Base-by-base conservation (phyloP, 495 filamentous ascomycete genomes). In the Venustampulla echinocandica region DNA sequence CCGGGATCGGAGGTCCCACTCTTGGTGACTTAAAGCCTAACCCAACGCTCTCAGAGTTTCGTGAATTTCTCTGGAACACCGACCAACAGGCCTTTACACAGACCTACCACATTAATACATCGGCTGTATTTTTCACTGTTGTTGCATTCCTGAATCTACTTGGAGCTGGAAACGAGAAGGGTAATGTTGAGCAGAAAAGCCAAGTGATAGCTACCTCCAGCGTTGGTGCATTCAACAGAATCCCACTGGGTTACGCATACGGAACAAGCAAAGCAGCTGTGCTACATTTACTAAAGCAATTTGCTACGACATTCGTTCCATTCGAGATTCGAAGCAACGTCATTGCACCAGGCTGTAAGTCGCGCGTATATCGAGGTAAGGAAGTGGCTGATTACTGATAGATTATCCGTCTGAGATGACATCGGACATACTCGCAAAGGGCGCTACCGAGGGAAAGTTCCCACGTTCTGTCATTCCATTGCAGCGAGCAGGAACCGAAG, bases 361-460 rank as follows among this genome's bases (percentile, higher is more conserved):
- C 18, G 18, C 10, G 3, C 10, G 17, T 11, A 22, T 5, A n/a
- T 21, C 17, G 10, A 9, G 13, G 33, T 14, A 35, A 5, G 9
- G 10, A 40, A 40, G 18, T 40, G 10, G 7, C 20, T 20, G 11
- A 21, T 23, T 21, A 5, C 10, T 5, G n/a, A 23, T 40, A 78
- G 75, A 82, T 28, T 85, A 76, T 59, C 70, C 75, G 2, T 80
- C 75, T 24, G 80, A 84, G 37, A 80, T 85, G 75, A 68, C 81
- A 4, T 40, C 20, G 11, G 37, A 6, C 5, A 4, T 15, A 6
- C 13, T 35, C 1, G 64, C 64, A 2, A 59, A 64, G 13, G 67
- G 76, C 38, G 66, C 63, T 7, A 38, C 44, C 4, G 49, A 76
- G 9, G 67, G 70, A 4, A 69, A 60, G 4, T 71, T 70, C 41